A percentile compares a stretch with the other conserved stretches of the same genome.
These are phyloP conservation scores for Salvia splendens DNA, from an alignment of 257 asterid species.

Conservation along the genomic window DNA sequence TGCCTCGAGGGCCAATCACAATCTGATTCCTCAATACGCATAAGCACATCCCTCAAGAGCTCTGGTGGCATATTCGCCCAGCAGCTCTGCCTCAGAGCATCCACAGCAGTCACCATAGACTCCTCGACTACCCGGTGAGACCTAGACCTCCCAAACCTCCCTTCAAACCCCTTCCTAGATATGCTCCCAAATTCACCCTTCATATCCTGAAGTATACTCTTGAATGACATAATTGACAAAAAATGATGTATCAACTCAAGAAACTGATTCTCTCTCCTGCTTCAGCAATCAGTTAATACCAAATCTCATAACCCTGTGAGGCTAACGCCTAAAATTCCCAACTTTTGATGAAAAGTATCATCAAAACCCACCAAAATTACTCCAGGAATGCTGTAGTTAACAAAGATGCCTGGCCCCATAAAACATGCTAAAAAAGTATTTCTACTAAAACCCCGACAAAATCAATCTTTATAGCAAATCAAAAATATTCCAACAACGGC, in stretches of 20 bases:
- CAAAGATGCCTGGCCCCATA: slow-evolving; percentile 16
- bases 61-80: slow-evolving; percentile 96
- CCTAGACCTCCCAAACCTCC: slow-evolving; percentile 57
- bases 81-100: slow-evolving; percentile 87
- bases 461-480: slow-evolving; percentile 28
- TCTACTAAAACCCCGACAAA: slow-evolving; percentile 35
- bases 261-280: slow-evolving; percentile 13
- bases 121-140: slow-evolving; percentile 64
- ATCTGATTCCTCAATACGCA: slow-evolving; percentile 80
- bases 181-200: slow-evolving; percentile 60
- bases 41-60: slow-evolving; percentile 85
- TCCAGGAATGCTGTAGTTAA: not conserved
- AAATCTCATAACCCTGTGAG: slow-evolving; percentile 19
- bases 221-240: slow-evolving; percentile 45
- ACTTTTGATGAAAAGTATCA: slow-evolving; percentile 21
- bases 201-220: slow-evolving; percentile 59
- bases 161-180: slow-evolving; percentile 49
- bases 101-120: slow-evolving; percentile 43
- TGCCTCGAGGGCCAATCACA: slow-evolving; percentile 68
- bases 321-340: slow-evolving; percentile 5
- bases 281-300: not conserved
- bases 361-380: slow-evolving; percentile 1
- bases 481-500: slow-evolving; percentile 24
- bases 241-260: slow-evolving; percentile 3
- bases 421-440: slow-evolving; percentile 23